Conservation (phyloP, 2,329 filamentous ascomycete genomes). For the Camptophora hylomeconis region DNA sequence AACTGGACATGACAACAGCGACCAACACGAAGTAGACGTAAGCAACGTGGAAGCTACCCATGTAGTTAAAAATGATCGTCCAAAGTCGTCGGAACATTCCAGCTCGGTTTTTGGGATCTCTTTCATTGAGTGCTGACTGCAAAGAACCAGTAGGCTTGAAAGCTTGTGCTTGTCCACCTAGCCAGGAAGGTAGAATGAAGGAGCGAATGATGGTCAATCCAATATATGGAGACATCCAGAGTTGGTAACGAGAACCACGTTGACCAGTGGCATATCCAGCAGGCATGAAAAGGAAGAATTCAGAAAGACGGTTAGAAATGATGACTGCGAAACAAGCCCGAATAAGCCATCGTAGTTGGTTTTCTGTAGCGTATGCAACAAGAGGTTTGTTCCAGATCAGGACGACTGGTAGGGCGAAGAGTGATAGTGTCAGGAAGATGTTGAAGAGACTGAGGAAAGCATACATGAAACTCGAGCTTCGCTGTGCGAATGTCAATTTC, state of each 20-base stretch:
- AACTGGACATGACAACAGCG: constrained; percentile 37
- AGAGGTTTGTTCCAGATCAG: constrained; percentile 43
- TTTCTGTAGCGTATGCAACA: constrained; percentile 40
- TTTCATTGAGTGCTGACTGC: constrained; percentile 44
- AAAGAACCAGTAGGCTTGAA: constrained; percentile 51
- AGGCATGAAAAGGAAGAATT: constrained; percentile 46
- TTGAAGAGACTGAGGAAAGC: constrained; percentile 44
- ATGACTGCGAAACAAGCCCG: constrained; percentile 41
- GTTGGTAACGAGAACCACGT: constrained; percentile 41
- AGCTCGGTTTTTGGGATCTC: constrained; percentile 30
- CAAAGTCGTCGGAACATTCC: constrained; percentile 39
- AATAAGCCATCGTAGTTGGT: constrained; percentile 47
- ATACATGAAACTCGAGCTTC: constrained; percentile 47
- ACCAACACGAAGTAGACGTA: constrained; percentile 43
- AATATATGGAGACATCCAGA: constrained; percentile 53
- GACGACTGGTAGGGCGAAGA: constrained; percentile 48
- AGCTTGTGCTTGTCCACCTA: constrained; percentile 44
- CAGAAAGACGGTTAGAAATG: constrained; percentile 41
- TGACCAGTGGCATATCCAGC: constrained; percentile 48
- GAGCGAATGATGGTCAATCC: constrained; percentile 44
- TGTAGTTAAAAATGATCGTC: constrained; percentile 43
- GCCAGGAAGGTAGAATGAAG: constrained; percentile 46
- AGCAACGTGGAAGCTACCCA: constrained; percentile 41
- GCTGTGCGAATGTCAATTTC: constrained; percentile 43
- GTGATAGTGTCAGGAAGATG: constrained; percentile 39